Conservation (phyloP, 2,329 filamentous ascomycete species). For the Tothia fuscella region DNA sequence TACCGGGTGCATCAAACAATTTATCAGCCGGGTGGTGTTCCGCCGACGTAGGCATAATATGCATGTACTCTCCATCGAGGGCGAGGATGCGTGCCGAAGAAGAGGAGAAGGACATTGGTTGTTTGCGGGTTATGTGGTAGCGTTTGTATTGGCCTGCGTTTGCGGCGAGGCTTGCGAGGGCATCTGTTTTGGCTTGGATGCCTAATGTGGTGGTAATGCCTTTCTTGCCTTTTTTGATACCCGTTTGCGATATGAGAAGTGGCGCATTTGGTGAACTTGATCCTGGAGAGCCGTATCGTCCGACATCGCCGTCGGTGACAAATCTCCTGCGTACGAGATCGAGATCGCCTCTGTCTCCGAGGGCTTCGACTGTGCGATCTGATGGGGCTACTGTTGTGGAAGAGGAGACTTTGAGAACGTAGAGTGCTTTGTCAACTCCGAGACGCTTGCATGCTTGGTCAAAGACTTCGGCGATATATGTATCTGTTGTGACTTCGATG, state of each 20-base stretch:
- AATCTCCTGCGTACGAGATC: constrained; percentile 67
- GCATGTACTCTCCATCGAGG: constrained; percentile 77
- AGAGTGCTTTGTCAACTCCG: constrained; percentile 65
- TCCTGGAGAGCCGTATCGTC: constrained; percentile 58
- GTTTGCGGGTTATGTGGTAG: constrained; percentile 71
- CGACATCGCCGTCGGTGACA: constrained; percentile 59
- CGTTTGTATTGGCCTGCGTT: constrained; percentile 47
- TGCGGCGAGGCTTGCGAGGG: constrained; percentile 38
- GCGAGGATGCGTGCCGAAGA: constrained; percentile 64
- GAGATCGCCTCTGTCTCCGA: constrained; percentile 62
- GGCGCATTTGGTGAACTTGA: constrained; percentile 58
- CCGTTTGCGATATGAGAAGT: constrained; percentile 43
- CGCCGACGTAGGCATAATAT: constrained; percentile 54
- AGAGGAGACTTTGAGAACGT: constrained; percentile 65
- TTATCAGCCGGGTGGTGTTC: constrained; percentile 35
- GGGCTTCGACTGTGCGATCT: constrained; percentile 67
- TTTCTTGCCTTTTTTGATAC: constrained; percentile 33
- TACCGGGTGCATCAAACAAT: constrained; percentile 50
- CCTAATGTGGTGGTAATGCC: constrained; percentile 45
- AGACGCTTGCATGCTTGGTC: constrained; percentile 67
- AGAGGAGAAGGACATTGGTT: constrained; percentile 68
- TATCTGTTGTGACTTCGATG: constrained; percentile 67
- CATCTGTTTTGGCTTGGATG: constrained; percentile 42
- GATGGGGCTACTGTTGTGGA: constrained; percentile 64
- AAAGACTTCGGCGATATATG: constrained; percentile 70